These are phyloP conservation scores for Scutellaria galericulata DNA, from an alignment of 257 asterid genomes.

Conservation along the genomic window DNA sequence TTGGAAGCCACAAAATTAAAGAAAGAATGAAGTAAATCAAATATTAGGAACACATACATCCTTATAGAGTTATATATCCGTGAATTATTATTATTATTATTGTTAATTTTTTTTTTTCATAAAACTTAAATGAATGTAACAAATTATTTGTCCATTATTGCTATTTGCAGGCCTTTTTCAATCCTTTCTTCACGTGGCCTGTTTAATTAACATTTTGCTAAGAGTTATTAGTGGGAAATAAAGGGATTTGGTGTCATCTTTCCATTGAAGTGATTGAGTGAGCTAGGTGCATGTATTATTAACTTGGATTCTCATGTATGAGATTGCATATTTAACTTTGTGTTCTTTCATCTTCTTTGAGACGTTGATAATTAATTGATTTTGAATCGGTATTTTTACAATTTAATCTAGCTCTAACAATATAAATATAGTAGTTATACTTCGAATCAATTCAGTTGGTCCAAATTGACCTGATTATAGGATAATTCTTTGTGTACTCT, in stretches of 20 bases:
- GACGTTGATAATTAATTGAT: too few relatives aligned
- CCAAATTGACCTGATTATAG: too few relatives aligned
- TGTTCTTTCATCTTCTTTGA: neutral
- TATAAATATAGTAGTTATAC: too few relatives aligned
- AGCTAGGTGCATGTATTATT: constrained; percentile 29
- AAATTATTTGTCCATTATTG: neutral
- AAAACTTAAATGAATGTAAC: neutral
- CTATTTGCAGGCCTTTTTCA: constrained; percentile 32
- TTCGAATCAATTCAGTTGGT: too few relatives aligned
- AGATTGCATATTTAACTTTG: neutral
- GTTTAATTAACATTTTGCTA: constrained; percentile 33
- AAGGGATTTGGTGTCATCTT: constrained; percentile 18
- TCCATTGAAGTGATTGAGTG: constrained; percentile 28
- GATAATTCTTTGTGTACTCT: too few relatives aligned
- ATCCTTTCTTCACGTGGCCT: constrained; percentile 42
- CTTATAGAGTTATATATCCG: neutral
- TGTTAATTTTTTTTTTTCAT: neutral
- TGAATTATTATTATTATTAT: neutral
- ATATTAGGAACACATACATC: neutral
- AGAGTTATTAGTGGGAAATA: constrained; percentile 1
- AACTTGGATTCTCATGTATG: neutral
- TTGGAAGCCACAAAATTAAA: constrained; percentile 1
- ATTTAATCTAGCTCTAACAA: too few relatives aligned
- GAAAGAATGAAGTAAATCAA: neutral
- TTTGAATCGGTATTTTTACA: too few relatives aligned